phyloP scores from a whole-genome alignment of 441 rosid species.

The Erodium texanum region DNA sequence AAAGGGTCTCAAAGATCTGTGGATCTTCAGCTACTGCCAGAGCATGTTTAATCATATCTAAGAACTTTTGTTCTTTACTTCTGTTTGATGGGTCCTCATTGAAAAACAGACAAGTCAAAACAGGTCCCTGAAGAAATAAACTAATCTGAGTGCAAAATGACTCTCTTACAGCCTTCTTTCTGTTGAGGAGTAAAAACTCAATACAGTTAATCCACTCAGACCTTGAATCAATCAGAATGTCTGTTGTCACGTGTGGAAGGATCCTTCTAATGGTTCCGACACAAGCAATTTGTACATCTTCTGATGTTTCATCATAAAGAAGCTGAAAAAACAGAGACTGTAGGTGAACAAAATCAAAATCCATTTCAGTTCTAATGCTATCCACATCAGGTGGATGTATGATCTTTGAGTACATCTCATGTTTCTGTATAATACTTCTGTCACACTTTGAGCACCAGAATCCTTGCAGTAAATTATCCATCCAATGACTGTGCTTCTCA shows the following conservation, averaged over 20 bases:
- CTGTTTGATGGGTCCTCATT: constrained; percentile 32
- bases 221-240: constrained; percentile 45
- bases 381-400: constrained; percentile 30
- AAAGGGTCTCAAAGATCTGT: constrained; percentile 64
- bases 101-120: constrained; percentile 49
- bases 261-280: constrained; percentile 58
- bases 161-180: constrained; percentile 70
- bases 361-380: constrained; percentile 26
- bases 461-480: constrained; percentile 53
- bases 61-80: constrained; percentile 42
- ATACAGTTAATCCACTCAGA: constrained; percentile 70
- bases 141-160: constrained; percentile 77
- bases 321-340: constrained; percentile 57
- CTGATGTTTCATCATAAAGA: constrained; percentile 66
- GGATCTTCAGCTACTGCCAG: constrained; percentile 55
- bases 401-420: constrained; percentile 28
- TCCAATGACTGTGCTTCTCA: constrained; percentile 33
- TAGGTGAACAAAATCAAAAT: constrained; percentile 38
- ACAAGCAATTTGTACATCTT: constrained; percentile 88
- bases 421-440: constrained; percentile 27
- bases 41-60: constrained; percentile 55
- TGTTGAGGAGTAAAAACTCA: constrained; percentile 55
- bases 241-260: constrained; percentile 52
- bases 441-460: constrained; percentile 91
- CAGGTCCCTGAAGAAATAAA: constrained; percentile 46